phyloP scores from a whole-genome alignment of 2,329 filamentous ascomycete genomes.

The Tolypocladium ophioglossoides region DNA sequence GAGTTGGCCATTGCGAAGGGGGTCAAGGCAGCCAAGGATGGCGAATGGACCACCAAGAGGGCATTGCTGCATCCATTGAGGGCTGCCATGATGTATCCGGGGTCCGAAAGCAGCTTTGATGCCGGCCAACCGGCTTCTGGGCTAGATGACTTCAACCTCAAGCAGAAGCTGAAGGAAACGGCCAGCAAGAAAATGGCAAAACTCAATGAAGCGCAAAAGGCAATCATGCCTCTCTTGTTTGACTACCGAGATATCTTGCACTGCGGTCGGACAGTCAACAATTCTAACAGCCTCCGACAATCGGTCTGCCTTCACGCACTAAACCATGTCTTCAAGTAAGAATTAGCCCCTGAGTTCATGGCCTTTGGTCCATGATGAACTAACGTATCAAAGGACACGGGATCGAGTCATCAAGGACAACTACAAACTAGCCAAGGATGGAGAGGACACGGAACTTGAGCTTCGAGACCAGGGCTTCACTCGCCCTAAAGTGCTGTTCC shows the following conservation, averaged over 20 bases:
- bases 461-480: slow-evolving; percentile 92
- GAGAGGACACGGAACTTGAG: slow-evolving; percentile 55
- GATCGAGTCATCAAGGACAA: slow-evolving; percentile 92
- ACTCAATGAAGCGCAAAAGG: slow-evolving; percentile 53
- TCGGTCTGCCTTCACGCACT: slow-evolving; percentile 73
- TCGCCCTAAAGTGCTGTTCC: slow-evolving; percentile 81
- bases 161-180: slow-evolving; percentile 53
- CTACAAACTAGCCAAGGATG: slow-evolving; percentile 59
- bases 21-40: slow-evolving; percentile 38
- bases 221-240: slow-evolving; percentile 63
- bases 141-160: slow-evolving; percentile 48
- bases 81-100: slow-evolving; percentile 35
- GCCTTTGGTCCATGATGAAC: neutral
- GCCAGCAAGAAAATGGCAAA: slow-evolving; percentile 41
- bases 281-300: slow-evolving; percentile 58
- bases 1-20: slow-evolving; percentile 45
- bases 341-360: neutral
- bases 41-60: slow-evolving; percentile 41
- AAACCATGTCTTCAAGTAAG: slow-evolving; percentile 82
- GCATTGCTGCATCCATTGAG: slow-evolving; percentile 34
- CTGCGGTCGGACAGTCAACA: slow-evolving; percentile 58
- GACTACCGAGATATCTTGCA: slow-evolving; percentile 74
- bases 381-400: slow-evolving; percentile 48
- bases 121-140: slow-evolving; percentile 22
- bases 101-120: slow-evolving; percentile 22